These are phyloP conservation scores for Phytophthora hybrid DNA, from an alignment of 352 stramenopile species.

Conservation along the genomic window DNA sequence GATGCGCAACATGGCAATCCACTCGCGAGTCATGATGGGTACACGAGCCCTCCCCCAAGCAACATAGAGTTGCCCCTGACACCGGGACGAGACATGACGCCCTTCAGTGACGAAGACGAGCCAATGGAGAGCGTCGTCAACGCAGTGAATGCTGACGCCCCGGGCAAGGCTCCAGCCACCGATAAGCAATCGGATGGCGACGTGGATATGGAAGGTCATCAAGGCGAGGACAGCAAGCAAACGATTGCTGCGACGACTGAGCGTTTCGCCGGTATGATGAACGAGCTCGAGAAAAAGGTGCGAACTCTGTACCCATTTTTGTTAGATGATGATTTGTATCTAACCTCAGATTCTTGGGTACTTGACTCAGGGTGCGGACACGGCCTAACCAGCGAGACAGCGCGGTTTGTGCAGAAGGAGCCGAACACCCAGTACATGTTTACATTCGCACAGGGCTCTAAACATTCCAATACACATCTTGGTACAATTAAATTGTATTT, in stretches of 20 bases:
- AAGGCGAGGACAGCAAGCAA: not conserved
- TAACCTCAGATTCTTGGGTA: not conserved
- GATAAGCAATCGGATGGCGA: not conserved
- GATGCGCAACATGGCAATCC: no score
- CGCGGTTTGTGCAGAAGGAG: not conserved
- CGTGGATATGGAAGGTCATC: not conserved
- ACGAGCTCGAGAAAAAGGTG: not conserved
- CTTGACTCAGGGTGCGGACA: not conserved
- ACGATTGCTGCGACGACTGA: not conserved
- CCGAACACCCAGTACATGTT: constrained; percentile 2
- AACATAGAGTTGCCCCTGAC: not conserved
- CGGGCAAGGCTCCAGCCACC: not conserved
- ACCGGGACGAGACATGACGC: not conserved
- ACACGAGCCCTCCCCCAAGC: not conserved
- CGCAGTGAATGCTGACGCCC: not conserved
- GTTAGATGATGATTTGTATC: not conserved
- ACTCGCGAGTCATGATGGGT: not conserved
- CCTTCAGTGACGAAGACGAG: not conserved
- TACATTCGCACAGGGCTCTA: constrained; percentile 1
- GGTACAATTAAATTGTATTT: no score
- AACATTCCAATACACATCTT: not conserved
- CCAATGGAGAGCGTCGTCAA: not conserved
- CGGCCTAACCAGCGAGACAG: not conserved
- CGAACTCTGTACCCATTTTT: not conserved
- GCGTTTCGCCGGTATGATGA: not conserved